Evolutionary conservation across 1,284 basidiomycete genomes (phyloP).

Genomic region (Trametes sp.): DNA sequence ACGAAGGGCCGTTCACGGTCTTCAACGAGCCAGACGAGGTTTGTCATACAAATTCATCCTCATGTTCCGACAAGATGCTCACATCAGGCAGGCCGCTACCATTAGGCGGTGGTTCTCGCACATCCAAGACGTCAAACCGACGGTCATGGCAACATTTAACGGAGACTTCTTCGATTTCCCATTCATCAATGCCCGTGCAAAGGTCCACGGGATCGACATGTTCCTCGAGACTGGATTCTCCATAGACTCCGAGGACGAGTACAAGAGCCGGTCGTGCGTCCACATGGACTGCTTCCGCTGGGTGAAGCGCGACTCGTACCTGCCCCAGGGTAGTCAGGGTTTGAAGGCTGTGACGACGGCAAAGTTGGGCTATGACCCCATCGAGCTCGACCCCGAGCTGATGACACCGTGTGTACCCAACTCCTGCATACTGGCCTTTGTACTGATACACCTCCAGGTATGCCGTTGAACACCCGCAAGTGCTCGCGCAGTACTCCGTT

Average conservation of each 20-base stretch:
- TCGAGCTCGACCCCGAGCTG: slow-evolving; percentile 97
- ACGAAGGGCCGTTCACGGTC: slow-evolving; percentile 96
- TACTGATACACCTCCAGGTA: slow-evolving; percentile 62
- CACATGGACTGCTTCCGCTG: slow-evolving; percentile 99
- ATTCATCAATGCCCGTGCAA: slow-evolving; percentile 91
- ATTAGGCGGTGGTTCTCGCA: slow-evolving; percentile 94
- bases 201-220: slow-evolving; percentile 95
- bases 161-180: slow-evolving; percentile 99
- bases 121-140: slow-evolving; percentile 92
- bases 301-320: slow-evolving; percentile 99
- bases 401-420: slow-evolving; percentile 88
- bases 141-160: slow-evolving; percentile 98
- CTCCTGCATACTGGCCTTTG: background rate
- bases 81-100: slow-evolving; percentile 63
- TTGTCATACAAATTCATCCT: slow-evolving; percentile 31
- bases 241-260: slow-evolving; percentile 94
- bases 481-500: slow-evolving; percentile 97
- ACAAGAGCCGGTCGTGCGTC: slow-evolving; percentile 91
- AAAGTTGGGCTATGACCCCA: slow-evolving; percentile 97
- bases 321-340: slow-evolving; percentile 98
- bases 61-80: background rate
- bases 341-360: slow-evolving; percentile 98
- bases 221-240: slow-evolving; percentile 94
- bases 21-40: slow-evolving; percentile 97
- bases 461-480: slow-evolving; percentile 95